phyloP scores from a whole-genome alignment of 257 asterid species.

The Petrea volubilis region DNA sequence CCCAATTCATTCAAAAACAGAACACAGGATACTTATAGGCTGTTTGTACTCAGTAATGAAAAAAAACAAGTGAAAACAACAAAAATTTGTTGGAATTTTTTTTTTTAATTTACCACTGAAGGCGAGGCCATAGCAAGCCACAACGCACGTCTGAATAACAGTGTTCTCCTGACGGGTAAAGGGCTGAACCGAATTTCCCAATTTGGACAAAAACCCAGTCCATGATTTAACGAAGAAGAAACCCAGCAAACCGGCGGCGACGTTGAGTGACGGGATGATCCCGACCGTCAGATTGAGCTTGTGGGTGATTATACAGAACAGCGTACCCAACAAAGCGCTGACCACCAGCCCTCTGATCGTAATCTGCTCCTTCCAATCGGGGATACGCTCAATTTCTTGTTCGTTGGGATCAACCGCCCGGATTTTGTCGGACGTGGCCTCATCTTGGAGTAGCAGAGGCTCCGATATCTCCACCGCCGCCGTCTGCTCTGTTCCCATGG shows the following conservation, averaged over 20 bases:
- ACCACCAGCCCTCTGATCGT: constrained; percentile 82
- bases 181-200: constrained; percentile 58
- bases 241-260: constrained; percentile 92
- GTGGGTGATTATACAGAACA: constrained; percentile 91
- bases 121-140: constrained; percentile 96
- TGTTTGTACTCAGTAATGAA: too few species aligned
- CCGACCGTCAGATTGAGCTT: constrained; percentile 96
- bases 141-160: constrained; percentile 94
- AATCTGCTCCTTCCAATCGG: constrained; percentile 91
- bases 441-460: constrained; percentile 51
- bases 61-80: neutral
- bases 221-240: constrained; percentile 88
- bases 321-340: constrained; percentile 78
- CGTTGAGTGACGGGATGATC: constrained; percentile 88
- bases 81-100: neutral
- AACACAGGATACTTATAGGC: neutral
- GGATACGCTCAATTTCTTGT: constrained; percentile 35
- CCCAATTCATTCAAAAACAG: constrained; percentile 19
- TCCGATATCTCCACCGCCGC: constrained; percentile 65
- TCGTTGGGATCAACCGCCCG: constrained; percentile 22
- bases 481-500: constrained; percentile 62
- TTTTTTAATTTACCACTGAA: constrained; percentile 93
- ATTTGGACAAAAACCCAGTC: constrained; percentile 58
- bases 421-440: constrained; percentile 23
- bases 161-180: constrained; percentile 94